These are phyloP conservation scores for Sarocladiaceae sp. DNA, from an alignment of 2,329 filamentous ascomycete genomes.

Conservation along the genomic window DNA sequence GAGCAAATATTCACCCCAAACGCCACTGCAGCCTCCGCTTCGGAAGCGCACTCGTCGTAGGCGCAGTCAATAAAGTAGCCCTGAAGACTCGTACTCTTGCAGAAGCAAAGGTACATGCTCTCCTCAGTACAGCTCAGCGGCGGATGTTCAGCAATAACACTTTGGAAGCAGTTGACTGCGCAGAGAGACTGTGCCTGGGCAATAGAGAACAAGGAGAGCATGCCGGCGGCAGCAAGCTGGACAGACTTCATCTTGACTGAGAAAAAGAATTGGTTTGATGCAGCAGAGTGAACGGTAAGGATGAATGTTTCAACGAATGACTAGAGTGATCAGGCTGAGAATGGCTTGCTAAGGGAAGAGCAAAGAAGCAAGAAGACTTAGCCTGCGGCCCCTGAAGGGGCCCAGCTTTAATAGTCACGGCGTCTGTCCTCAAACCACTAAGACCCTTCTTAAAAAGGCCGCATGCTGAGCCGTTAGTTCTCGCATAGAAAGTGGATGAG, in stretches of 20 bases:
- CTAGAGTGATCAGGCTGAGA: no score
- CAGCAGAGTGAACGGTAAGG: not conserved
- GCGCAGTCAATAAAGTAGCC: conserved; percentile 20
- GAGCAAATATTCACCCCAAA: conserved; percentile 29
- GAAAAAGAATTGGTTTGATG: not conserved
- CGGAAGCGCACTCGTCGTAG: conserved; percentile 13
- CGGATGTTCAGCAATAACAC: conserved; percentile 22
- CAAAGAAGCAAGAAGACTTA: no score
- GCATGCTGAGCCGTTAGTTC: no score
- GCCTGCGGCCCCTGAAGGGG: no score
- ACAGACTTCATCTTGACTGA: conserved; percentile 1
- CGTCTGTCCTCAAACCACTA: no score
- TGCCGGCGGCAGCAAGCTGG: conserved; percentile 9
- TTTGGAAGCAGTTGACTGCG: conserved; percentile 19
- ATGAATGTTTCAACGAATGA: no score
- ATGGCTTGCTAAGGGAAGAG: no score
- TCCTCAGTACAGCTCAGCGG: conserved; percentile 23
- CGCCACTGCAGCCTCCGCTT: conserved; percentile 13
- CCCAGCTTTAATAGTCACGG: no score
- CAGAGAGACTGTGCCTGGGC: conserved; percentile 14
- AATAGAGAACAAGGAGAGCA: conserved; percentile 13
- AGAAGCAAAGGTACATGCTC: conserved; percentile 28
- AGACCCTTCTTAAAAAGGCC: no score
- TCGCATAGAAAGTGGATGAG: no score
- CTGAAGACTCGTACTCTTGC: conserved; percentile 20